Evolutionary conservation across 805 yeast genomes (phyloP), one percentile per base, ranked within the genome.

Genomic region (Ogataea dorogensis): DNA sequence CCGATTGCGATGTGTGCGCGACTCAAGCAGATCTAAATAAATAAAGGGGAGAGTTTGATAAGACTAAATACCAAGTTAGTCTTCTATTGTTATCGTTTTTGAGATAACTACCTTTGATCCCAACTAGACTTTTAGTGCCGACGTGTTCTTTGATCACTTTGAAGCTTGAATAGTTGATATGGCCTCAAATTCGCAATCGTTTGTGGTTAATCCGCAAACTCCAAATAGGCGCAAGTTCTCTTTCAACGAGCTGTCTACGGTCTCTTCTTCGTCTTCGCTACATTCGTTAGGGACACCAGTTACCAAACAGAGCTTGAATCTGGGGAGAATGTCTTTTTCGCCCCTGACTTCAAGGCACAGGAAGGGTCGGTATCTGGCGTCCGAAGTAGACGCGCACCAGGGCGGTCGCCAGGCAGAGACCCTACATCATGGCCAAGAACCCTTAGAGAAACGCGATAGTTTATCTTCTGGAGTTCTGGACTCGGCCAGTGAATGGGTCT

Each of bases 401-500:
- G n/a, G n/a, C n/a, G n/a, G n/a, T n/a, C n/a, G n/a, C n/a, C n/a
- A n/a, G n/a, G n/a, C n/a, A n/a, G n/a, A n/a, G n/a, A n/a, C n/a
- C n/a, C n/a, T n/a, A n/a, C n/a, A n/a, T n/a, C 4, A 7, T 16
- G 12, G 18, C 12, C 18, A 14, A 13, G 28, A 25, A 13, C 18
- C 17, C 7, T n/a, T 11, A 14, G 19, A 13, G 6, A 15, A 32
- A 7, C 39, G 40, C 13, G 33, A 21, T 4, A 38, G 43, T 34
- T 21, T 31, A 9, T 43, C 47, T 3, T 41, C 49, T 11, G 45
- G 46, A 11, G 12, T 29, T 11, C 32, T 53, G 8, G 53, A 47
- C 20, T 49, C 58, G 9, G 39, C 45, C 10, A 46, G 54, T 17
- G 61, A 59, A 28, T 59, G 64, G 64, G 38, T 59, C 12, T 38